Conservation (phyloP, 2,329 filamentous ascomycete species). For the Xylaria hypoxylon region DNA sequence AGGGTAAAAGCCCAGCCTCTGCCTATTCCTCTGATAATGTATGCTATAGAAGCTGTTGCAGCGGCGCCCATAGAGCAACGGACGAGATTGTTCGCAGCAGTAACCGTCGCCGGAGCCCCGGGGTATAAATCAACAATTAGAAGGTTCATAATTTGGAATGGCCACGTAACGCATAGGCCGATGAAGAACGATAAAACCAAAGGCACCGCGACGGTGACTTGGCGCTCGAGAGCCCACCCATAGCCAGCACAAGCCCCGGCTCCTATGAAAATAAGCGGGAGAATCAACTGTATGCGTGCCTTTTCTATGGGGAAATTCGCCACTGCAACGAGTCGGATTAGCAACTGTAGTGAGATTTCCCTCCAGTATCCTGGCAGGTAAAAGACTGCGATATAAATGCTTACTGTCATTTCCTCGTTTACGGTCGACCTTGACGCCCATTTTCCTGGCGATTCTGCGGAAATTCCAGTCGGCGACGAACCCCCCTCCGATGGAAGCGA, state of each 20-base stretch:
- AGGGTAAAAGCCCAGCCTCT: constrained; percentile 73
- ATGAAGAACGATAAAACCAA: constrained; percentile 68
- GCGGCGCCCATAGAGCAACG: constrained; percentile 71
- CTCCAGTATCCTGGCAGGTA: neutral
- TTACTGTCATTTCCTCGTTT: constrained; percentile 64
- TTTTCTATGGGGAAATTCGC: constrained; percentile 66
- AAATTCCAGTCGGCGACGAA: constrained; percentile 76
- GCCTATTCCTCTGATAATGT: constrained; percentile 68
- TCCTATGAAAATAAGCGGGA: constrained; percentile 66
- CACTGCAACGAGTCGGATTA: constrained; percentile 43
- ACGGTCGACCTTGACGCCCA: constrained; percentile 70
- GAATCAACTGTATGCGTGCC: constrained; percentile 65
- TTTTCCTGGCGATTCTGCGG: constrained; percentile 70
- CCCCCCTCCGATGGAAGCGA: constrained; percentile 66
- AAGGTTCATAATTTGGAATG: constrained; percentile 72
- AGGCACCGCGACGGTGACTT: constrained; percentile 65
- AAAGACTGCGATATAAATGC: constrained; percentile 11
- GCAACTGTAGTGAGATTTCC: neutral
- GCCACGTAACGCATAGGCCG: constrained; percentile 68
- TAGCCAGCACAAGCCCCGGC: constrained; percentile 65
- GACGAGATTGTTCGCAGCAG: constrained; percentile 72
- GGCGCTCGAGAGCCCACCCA: constrained; percentile 67
- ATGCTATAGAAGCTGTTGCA: constrained; percentile 68
- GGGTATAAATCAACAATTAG: constrained; percentile 74
- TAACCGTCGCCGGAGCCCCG: constrained; percentile 69